phyloP scores from a whole-genome alignment of 1,284 basidiomycete genomes.

The Tylopilus sp. region DNA sequence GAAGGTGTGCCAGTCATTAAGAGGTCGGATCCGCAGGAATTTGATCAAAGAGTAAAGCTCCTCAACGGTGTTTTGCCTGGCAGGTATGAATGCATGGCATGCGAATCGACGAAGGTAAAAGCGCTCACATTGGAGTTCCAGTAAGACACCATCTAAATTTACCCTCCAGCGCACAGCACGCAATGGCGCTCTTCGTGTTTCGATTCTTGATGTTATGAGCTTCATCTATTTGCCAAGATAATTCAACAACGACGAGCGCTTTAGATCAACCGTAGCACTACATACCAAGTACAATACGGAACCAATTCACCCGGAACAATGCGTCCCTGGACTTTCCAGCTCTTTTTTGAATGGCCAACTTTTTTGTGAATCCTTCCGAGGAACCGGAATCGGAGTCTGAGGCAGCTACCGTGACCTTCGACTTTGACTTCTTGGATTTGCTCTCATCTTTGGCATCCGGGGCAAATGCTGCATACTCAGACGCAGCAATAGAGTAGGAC shows the following conservation, averaged over 20 bases:
- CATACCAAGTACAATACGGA: constrained; percentile 78
- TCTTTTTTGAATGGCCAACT: constrained; percentile 34
- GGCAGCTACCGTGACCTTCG: constrained; percentile 26
- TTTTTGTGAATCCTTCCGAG: constrained; percentile 27
- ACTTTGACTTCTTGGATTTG: constrained; percentile 39
- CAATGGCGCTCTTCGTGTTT: constrained; percentile 75
- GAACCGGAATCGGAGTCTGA: constrained; percentile 41
- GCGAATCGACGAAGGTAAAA: neutral
- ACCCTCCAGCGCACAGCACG: constrained; percentile 72
- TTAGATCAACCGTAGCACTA: neutral
- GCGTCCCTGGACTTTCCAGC: constrained; percentile 52
- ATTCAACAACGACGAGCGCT: neutral
- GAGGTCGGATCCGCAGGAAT: constrained; percentile 81
- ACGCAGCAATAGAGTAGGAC: constrained; percentile 76
- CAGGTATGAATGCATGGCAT: neutral
- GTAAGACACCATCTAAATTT: constrained; percentile 89
- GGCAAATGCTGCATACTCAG: constrained; percentile 57
- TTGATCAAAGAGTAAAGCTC: constrained; percentile 88
- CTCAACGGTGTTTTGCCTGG: constrained; percentile 79
- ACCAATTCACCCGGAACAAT: constrained; percentile 79
- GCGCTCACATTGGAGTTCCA: constrained; percentile 80
- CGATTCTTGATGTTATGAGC: constrained; percentile 97
- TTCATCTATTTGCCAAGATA: constrained; percentile 62
- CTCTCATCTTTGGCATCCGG: constrained; percentile 48
- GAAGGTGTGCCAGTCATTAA: constrained; percentile 79